Evolutionary conservation across 345 rosid species (phyloP).

Genomic region (Erucastrum elatum): DNA sequence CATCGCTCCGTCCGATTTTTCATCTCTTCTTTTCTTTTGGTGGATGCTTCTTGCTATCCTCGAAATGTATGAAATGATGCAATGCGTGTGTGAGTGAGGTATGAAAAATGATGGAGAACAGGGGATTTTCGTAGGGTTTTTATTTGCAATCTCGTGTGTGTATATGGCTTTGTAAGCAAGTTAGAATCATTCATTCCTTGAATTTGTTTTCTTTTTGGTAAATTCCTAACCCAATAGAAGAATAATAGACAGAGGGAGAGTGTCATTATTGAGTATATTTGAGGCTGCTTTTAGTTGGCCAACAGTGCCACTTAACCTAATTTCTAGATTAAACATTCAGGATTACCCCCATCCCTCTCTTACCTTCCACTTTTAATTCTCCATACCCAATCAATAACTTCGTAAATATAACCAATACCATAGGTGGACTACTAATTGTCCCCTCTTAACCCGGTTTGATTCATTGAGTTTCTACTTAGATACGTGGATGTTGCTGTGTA

Average conservation of each 20-base stretch:
- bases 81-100: slow-evolving; percentile 6
- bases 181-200: slow-evolving; percentile 27
- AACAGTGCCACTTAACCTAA: slow-evolving; percentile 47
- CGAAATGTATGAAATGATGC: slow-evolving; percentile 6
- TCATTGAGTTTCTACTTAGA: not conserved
- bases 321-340: slow-evolving; percentile 15
- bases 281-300: slow-evolving; percentile 39
- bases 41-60: not conserved
- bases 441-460: not conserved
- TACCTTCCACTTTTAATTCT: slow-evolving; percentile 16
- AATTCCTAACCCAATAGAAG: slow-evolving; percentile 24
- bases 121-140: slow-evolving; percentile 23
- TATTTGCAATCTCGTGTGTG: slow-evolving; percentile 22
- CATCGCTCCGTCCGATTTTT: slow-evolving; percentile 49
- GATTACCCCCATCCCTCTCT: not conserved
- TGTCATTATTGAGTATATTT: slow-evolving; percentile 38
- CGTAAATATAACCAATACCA: not conserved
- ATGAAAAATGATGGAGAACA: slow-evolving; percentile 30
- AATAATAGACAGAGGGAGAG: not conserved
- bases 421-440: not conserved
- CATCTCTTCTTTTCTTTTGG: slow-evolving; percentile 21
- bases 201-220: not conserved
- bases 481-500: not conserved
- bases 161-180: slow-evolving; percentile 38
- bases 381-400: not conserved